Percentiles rank a stretch among this genome's conserved stretches.
phyloP scores from a whole-genome alignment of 2,329 filamentous ascomycete species.

The Ramularia endophylla region DNA sequence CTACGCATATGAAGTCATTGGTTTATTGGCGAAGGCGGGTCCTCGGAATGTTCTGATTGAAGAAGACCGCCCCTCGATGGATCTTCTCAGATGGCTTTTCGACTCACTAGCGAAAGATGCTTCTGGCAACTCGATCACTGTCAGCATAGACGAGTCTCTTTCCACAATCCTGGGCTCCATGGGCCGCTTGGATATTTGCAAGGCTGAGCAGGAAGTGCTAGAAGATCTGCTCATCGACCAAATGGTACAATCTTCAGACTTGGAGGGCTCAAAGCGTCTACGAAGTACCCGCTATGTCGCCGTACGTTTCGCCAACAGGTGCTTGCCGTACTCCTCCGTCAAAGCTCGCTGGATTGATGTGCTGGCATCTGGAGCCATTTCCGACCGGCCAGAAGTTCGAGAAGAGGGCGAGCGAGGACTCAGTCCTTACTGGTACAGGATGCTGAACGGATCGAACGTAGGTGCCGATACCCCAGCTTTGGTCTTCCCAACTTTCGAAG shows the following conservation, averaged over 20 bases:
- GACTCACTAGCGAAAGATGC: conserved; percentile 74
- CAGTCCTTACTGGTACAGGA: conserved; percentile 67
- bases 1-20: conserved; percentile 86
- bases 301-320: conserved; percentile 85
- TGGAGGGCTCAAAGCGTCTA: conserved; percentile 25
- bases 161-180: conserved; percentile 67
- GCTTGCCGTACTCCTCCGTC: conserved; percentile 71
- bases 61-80: conserved; percentile 39
- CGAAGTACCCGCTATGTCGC: conserved; percentile 74
- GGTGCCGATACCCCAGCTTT: conserved; percentile 22
- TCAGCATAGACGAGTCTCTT: conserved; percentile 84
- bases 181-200: conserved; percentile 37
- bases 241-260: conserved; percentile 29
- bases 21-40: conserved; percentile 64
- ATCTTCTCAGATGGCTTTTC: conserved; percentile 71
- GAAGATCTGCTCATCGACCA: conserved; percentile 60
- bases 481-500: conserved; percentile 40
- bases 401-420: conserved; percentile 88
- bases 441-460: conserved; percentile 47
- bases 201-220: conserved; percentile 38
- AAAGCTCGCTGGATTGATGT: conserved; percentile 84
- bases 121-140: conserved; percentile 64
- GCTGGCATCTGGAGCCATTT: conserved; percentile 63
- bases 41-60: conserved; percentile 52
- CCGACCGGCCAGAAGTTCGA: conserved; percentile 72